These are phyloP conservation scores for Nigrograna mackinnonii DNA, from an alignment of 2,329 filamentous ascomycete genomes.

Conservation along the genomic window DNA sequence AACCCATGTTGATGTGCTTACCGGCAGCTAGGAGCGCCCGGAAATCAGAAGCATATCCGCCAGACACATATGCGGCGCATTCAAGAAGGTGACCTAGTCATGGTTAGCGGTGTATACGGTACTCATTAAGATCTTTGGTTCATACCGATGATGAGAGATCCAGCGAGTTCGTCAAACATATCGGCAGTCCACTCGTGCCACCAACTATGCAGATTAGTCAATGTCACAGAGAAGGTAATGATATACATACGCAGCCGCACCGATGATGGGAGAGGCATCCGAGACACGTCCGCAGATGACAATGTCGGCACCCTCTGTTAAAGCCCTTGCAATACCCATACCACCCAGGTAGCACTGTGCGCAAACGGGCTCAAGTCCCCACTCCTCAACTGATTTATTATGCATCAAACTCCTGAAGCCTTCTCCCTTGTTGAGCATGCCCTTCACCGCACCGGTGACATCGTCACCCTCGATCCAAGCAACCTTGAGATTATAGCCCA, in stretches of 20 bases:
- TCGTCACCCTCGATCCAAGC: constrained; percentile 50
- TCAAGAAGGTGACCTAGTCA: constrained; percentile 47
- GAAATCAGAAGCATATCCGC: constrained; percentile 48
- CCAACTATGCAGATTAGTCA: constrained; percentile 32
- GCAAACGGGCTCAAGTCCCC: constrained; percentile 34
- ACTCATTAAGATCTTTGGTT: not conserved
- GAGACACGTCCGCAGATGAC: constrained; percentile 48
- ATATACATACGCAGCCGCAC: constrained; percentile 32
- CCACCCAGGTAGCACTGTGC: constrained; percentile 47
- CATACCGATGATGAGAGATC: constrained; percentile 38
- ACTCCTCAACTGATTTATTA: constrained; percentile 39
- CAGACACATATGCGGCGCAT: constrained; percentile 45
- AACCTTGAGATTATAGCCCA: constrained; percentile 30
- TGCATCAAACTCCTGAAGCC: constrained; percentile 42
- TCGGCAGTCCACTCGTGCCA: constrained; percentile 45
- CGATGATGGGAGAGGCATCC: constrained; percentile 49
- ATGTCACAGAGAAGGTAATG: constrained; percentile 3
- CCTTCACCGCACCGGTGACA: constrained; percentile 37
- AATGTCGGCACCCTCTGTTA: constrained; percentile 46
- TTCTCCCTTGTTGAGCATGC: constrained; percentile 42
- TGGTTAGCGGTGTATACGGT: constrained; percentile 6
- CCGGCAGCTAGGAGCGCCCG: constrained; percentile 32
- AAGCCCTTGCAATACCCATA: constrained; percentile 44
- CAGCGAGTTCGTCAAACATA: constrained; percentile 42
- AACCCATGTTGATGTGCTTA: constrained; percentile 47